These are phyloP conservation scores for Spathaspora sp. DNA, from an alignment of 805 yeast genomes.

Conservation along the genomic window DNA sequence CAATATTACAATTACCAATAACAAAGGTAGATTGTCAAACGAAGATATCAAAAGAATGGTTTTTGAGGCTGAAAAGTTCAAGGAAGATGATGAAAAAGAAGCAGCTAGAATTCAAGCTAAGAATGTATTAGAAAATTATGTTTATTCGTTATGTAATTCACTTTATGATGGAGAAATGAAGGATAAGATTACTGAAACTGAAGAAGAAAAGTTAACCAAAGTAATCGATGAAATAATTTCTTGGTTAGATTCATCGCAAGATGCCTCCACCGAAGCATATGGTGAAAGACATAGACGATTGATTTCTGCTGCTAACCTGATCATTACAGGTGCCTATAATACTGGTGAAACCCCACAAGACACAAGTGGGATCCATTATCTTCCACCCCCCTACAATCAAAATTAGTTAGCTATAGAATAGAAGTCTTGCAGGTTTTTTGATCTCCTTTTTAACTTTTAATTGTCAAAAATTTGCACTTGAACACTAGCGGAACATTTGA, in stretches of 20 bases:
- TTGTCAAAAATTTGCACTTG: too few species aligned
- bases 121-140: conserved; percentile 85
- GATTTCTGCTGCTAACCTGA: conserved; percentile 37
- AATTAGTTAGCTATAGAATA: conserved; percentile 17
- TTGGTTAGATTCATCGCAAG: conserved; percentile 37
- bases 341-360: conserved; percentile 27
- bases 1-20: conserved; percentile 88
- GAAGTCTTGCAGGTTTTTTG: conserved; percentile 3
- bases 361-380: conserved; percentile 25
- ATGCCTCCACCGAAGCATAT: conserved; percentile 42
- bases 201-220: conserved; percentile 50
- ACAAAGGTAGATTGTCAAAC: conserved; percentile 89
- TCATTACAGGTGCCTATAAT: conserved; percentile 32
- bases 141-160: conserved; percentile 76
- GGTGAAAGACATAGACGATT: conserved; percentile 38
- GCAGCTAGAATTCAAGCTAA: conserved; percentile 85
- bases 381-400: conserved; percentile 5
- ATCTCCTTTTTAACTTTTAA: too few species aligned
- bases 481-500: too few species aligned
- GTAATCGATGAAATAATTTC: conserved; percentile 39
- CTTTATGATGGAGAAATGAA: conserved; percentile 45
- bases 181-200: conserved; percentile 38
- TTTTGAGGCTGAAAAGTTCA: conserved; percentile 92
- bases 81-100: conserved; percentile 83
- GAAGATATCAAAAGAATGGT: conserved; percentile 98